Evolutionary conservation across 2,329 filamentous ascomycete species (phyloP).

Genomic region (Ophiostoma novo-ulmi): DNA sequence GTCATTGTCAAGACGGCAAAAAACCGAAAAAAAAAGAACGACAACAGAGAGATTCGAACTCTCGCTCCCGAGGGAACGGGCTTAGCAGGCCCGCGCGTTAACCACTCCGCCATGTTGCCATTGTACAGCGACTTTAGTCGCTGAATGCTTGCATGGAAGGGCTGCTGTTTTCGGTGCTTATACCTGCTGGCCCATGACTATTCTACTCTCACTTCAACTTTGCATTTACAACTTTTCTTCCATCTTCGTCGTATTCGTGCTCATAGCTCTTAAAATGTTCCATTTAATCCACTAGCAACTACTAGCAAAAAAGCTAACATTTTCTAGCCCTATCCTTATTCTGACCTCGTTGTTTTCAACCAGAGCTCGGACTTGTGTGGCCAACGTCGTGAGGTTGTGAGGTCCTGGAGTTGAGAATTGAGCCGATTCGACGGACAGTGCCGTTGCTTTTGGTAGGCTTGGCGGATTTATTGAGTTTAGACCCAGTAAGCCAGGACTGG

Average conservation of each 20-base stretch:
- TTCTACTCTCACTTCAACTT: no score
- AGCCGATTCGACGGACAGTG: not conserved
- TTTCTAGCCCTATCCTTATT: not conserved
- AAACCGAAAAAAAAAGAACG: conserved; percentile 10
- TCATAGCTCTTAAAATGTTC: not conserved
- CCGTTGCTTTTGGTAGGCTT: not conserved
- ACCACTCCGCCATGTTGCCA: conserved; percentile 16
- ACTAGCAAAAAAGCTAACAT: not conserved
- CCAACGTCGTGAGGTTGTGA: not conserved
- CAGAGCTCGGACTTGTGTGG: not conserved
- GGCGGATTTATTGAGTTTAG: not conserved
- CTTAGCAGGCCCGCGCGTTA: conserved; percentile 17
- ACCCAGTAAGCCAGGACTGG: not conserved
- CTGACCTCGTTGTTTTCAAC: not conserved
- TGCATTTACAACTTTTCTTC: no score
- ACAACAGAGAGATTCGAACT: conserved; percentile 17
- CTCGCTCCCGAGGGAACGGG: conserved; percentile 16
- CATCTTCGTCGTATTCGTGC: not conserved
- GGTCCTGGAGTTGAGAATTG: conserved; percentile 2
- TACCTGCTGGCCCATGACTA: not conserved
- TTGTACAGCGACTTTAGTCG: not conserved
- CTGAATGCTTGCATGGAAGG: not conserved
- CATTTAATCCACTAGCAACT: not conserved
- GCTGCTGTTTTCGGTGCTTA: not conserved
- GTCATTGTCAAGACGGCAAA: not conserved